Evolutionary conservation across 1,284 basidiomycete species (phyloP).

Genomic region (Ceratobasidium sp.): DNA sequence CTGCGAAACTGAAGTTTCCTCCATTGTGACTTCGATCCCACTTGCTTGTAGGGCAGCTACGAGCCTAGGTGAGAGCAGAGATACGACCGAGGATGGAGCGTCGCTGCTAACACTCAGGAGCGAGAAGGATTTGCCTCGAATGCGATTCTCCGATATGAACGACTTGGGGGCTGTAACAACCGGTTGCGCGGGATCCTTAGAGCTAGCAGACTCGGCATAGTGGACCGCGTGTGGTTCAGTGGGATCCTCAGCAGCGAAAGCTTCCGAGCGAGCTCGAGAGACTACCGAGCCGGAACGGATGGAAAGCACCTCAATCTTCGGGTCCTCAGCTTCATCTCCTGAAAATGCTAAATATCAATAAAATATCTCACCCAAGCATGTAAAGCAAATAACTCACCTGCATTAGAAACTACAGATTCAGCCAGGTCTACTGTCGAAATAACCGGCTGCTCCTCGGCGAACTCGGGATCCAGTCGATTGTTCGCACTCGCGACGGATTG

Average conservation of each 20-base stretch:
- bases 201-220: no score
- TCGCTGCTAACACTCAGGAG: conserved; percentile 4
- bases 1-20: background rate
- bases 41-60: background rate
- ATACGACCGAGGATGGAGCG: conserved; percentile 30
- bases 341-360: background rate
- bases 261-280: background rate
- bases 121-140: background rate
- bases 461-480: background rate
- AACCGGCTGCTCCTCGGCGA: background rate
- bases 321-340: background rate
- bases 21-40: conserved; percentile 13
- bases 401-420: conserved; percentile 5
- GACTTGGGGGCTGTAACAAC: no score
- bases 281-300: background rate
- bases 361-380: background rate
- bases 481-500: background rate
- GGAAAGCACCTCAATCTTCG: background rate
- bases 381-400: background rate
- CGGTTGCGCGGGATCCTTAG: no score
- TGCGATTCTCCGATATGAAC: background rate
- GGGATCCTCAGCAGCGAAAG: background rate
- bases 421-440: background rate
- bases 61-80: conserved; percentile 26
- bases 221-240: background rate